These are phyloP conservation scores for Pugionium dolabratum DNA, from an alignment of 345 rosid species.

Conservation along the genomic window DNA sequence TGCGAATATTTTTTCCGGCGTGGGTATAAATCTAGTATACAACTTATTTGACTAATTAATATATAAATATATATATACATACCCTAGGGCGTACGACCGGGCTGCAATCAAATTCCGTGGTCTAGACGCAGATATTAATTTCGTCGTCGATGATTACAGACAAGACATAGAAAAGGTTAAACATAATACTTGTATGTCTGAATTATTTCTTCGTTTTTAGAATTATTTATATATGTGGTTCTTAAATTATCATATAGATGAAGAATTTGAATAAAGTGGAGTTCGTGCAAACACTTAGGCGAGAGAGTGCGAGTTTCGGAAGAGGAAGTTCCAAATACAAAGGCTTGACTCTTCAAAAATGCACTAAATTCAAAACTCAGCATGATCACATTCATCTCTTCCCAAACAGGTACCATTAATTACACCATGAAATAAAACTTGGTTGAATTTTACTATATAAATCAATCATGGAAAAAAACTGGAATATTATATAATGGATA, in stretches of 20 bases:
- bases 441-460: neutral
- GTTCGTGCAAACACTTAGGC: conserved; percentile 89
- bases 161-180: conserved; percentile 80
- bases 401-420: conserved; percentile 33
- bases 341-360: conserved; percentile 80
- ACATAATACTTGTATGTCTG: neutral
- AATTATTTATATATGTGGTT: neutral
- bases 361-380: conserved; percentile 42
- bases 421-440: neutral
- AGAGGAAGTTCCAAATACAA: conserved; percentile 92
- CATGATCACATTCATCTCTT: conserved; percentile 39
- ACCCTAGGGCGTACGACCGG: conserved; percentile 88
- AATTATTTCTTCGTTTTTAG: neutral
- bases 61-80: conserved; percentile 7
- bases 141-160: conserved; percentile 72
- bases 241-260: conserved; percentile 48
- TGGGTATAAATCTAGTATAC: too few relatives aligned
- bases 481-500: neutral
- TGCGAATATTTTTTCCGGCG: too few relatives aligned
- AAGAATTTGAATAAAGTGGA: conserved; percentile 79
- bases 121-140: conserved; percentile 89
- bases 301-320: conserved; percentile 92
- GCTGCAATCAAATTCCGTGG: conserved; percentile 98
- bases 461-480: neutral
- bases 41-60: conserved; percentile 9